Percentiles rank a stretch among this genome's conserved stretches.
Conservation (phyloP, 768 basidiomycete species). For the Hericium erinaceus region DNA sequence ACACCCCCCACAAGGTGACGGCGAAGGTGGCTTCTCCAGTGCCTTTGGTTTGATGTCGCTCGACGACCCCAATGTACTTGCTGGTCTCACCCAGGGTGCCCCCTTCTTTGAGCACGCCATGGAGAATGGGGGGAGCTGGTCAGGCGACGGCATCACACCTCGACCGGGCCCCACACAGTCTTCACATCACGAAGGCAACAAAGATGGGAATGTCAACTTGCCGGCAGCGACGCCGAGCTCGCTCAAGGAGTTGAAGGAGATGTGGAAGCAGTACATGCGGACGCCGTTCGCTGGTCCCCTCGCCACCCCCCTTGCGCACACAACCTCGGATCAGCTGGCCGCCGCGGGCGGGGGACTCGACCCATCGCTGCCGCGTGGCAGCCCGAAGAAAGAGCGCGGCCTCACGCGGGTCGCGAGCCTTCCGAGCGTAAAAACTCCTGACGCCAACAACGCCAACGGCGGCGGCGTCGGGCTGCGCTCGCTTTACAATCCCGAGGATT, state of each 20-base stretch:
- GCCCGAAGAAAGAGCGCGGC: slow-evolving; percentile 23
- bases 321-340: slow-evolving; percentile 1
- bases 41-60: slow-evolving; percentile 72
- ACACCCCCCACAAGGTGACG: not conserved
- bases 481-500: slow-evolving; percentile 43
- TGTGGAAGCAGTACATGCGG: slow-evolving; percentile 69
- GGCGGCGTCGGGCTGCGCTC: slow-evolving; percentile 17
- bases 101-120: slow-evolving; percentile 44
- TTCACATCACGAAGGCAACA: slow-evolving; percentile 5
- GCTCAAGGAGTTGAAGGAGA: slow-evolving; percentile 48
- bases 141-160: slow-evolving; percentile 11
- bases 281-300: slow-evolving; percentile 44
- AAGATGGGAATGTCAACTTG: slow-evolving; percentile 22
- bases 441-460: slow-evolving; percentile 18
- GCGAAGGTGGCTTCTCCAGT: slow-evolving; percentile 23
- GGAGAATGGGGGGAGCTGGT: slow-evolving; percentile 1
- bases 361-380: slow-evolving; percentile 14
- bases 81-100: slow-evolving; percentile 47
- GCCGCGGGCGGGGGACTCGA: not conserved
- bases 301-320: not conserved
- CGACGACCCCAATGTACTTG: slow-evolving; percentile 62
- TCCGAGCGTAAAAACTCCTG: slow-evolving; percentile 61
- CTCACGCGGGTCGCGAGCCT: slow-evolving; percentile 57
- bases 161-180: slow-evolving; percentile 6
- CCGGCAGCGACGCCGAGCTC: slow-evolving; percentile 21